Base-by-base conservation (phyloP, 2,329 filamentous ascomycete genomes). In the Sphaerulina musiva region DNA sequence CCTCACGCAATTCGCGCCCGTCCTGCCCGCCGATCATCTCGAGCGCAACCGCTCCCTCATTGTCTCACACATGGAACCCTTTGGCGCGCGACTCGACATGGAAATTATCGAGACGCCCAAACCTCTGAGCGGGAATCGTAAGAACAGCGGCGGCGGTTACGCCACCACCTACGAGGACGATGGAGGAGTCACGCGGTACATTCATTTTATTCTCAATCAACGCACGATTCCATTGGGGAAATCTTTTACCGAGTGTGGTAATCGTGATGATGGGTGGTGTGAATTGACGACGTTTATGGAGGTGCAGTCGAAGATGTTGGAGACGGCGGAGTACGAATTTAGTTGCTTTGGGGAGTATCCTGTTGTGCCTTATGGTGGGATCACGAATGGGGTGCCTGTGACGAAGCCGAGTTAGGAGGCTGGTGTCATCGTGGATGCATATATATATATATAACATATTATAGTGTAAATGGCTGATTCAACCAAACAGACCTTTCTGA, bases 261-360 rank as follows among this genome's bases (percentile, higher is more conserved):
- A 76, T 9, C 73, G 86, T 4, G 78, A 83, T 42, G 87, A 90
- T 68, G 87, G 86, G 0, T 90, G 87, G 86, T 90, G 87, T 66
- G 85, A 89, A 66, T 68, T 90, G 46, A 76, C 77, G 2, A 83
- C 83, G 0, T 89, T 90, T 63, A 64, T 90, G 42, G 68, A 79
- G 56, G 74, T 83, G 4, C 82, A 86, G 71, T 75, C 81, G 56
- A 73, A 72, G 57, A 83, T 83, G 76, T 46, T 61, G 20, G 48
- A 58, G 17, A 58, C 60, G 46, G 83, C 84, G 3, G 70, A 80
- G 62, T 89, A 80, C 63, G 79, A 87, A 12, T 78, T 80, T 64
- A 78, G 83, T 38, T 91, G 87, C 65, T 83, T 81, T 66, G 85
- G 74, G 2, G 74, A 84, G 2, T 81, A 79, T 59, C 66, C 72